A percentile compares a stretch with the other conserved stretches of the same genome.
Evolutionary conservation across 2,329 filamentous ascomycete species (phyloP).

Genomic region (Aspergillus flavus): DNA sequence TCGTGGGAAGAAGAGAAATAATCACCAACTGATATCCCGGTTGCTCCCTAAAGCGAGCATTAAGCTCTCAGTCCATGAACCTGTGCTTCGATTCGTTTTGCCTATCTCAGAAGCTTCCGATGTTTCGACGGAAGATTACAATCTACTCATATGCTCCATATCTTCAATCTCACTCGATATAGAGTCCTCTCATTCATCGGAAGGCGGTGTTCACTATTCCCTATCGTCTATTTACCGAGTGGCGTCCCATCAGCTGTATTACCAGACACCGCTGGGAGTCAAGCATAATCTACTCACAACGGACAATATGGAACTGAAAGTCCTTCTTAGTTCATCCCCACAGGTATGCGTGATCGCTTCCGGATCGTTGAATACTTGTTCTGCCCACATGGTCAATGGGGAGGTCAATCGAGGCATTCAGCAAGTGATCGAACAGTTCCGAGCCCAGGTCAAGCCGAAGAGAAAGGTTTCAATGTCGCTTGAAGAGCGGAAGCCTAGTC

Average conservation of each 20-base stretch:
- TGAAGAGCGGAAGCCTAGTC: slow-evolving; percentile 61
- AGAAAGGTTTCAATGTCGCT: slow-evolving; percentile 58
- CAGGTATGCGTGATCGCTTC: slow-evolving; percentile 80
- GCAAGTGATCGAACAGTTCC: slow-evolving; percentile 85
- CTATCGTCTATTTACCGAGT: slow-evolving; percentile 79
- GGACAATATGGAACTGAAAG: slow-evolving; percentile 83
- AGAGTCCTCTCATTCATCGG: slow-evolving; percentile 89
- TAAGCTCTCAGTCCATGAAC: slow-evolving; percentile 96
- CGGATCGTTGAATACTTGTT: slow-evolving; percentile 82
- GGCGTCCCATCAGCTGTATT: slow-evolving; percentile 87
- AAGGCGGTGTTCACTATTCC: slow-evolving; percentile 84
- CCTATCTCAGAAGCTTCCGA: slow-evolving; percentile 68
- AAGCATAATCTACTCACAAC: slow-evolving; percentile 86
- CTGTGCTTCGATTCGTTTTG: slow-evolving; percentile 85
- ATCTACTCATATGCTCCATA: slow-evolving; percentile 91
- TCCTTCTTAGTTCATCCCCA: slow-evolving; percentile 81
- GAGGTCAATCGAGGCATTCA: slow-evolving; percentile 92
- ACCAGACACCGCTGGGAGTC: slow-evolving; percentile 81
- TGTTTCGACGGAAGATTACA: slow-evolving; percentile 76
- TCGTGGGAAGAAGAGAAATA: slow-evolving; percentile 48
- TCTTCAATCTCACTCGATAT: slow-evolving; percentile 91
- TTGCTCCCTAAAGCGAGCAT: slow-evolving; percentile 90
- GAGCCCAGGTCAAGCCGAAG: slow-evolving; percentile 65
- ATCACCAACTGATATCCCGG: slow-evolving; percentile 76
- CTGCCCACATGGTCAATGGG: slow-evolving; percentile 83